These are phyloP conservation scores for Fusarium sp. DNA, from an alignment of 2,329 filamentous ascomycete genomes.

Conservation along the genomic window DNA sequence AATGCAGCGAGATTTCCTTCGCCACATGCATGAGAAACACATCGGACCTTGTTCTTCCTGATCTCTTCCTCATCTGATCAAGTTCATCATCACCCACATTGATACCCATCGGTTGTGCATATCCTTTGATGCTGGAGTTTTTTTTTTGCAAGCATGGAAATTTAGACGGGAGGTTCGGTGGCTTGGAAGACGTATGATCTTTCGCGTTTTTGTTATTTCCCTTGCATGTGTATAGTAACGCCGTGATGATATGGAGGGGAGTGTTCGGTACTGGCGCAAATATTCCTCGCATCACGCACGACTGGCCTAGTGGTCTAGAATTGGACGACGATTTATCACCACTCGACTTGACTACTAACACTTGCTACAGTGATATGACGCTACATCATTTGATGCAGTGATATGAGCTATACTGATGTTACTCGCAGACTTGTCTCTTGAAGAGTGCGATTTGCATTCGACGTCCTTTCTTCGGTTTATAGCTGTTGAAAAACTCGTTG, in stretches of 20 bases:
- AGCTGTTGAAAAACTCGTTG: constrained; percentile 36
- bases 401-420: constrained; percentile 6
- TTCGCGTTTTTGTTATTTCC: constrained; percentile 11
- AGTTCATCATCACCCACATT: neutral
- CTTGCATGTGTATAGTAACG: constrained; percentile 44
- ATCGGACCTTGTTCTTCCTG: constrained; percentile 52
- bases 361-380: too few relatives aligned
- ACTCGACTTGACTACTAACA: constrained; percentile 45
- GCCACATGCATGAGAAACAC: constrained; percentile 61
- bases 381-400: too few relatives aligned
- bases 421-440: neutral
- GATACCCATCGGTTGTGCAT: constrained; percentile 18
- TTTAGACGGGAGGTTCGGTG: constrained; percentile 21
- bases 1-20: constrained; percentile 74
- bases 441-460: constrained; percentile 5
- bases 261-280: constrained; percentile 32
- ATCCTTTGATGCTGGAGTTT: constrained; percentile 31
- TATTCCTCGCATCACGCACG: constrained; percentile 2
- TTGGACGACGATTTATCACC: constrained; percentile 43
- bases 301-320: constrained; percentile 45
- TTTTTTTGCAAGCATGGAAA: constrained; percentile 22
- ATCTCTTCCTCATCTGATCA: neutral
- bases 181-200: constrained; percentile 16
- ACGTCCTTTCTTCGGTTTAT: constrained; percentile 28
- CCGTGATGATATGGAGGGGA: constrained; percentile 34